These are phyloP conservation scores for Seiridium cupressi DNA, from an alignment of 2,329 filamentous ascomycete genomes.

Conservation along the genomic window DNA sequence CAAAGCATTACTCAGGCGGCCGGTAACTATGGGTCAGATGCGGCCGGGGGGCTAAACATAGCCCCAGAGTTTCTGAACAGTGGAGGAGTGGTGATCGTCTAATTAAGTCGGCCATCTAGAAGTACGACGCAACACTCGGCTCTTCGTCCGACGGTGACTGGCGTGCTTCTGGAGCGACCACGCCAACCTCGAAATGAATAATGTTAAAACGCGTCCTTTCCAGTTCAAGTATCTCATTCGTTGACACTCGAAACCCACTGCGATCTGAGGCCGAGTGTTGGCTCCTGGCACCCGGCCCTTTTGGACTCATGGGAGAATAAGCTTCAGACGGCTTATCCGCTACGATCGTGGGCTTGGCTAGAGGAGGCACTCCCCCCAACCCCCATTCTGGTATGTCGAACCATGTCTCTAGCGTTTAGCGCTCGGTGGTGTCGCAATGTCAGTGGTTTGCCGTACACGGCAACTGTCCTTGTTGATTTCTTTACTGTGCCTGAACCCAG, in stretches of 20 bases:
- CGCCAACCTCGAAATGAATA: not conserved
- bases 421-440: not conserved
- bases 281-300: not conserved
- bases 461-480: too few species aligned
- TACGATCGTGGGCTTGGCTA: not conserved
- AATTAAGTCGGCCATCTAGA: too few species aligned
- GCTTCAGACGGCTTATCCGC: not conserved
- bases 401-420: too few species aligned
- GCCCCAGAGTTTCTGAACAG: not conserved
- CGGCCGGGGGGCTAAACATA: not conserved
- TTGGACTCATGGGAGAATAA: not conserved
- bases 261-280: not conserved
- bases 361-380: too few species aligned
- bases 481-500: too few species aligned
- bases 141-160: not conserved
- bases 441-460: not conserved
- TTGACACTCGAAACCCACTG: not conserved
- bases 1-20: slow-evolving; percentile 3
- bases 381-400: too few species aligned
- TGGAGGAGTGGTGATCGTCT: not conserved
- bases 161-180: not conserved
- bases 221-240: not conserved
- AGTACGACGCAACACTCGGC: too few species aligned
- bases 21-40: not conserved
- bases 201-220: not conserved